phyloP scores from a whole-genome alignment of 257 asterid genomes.

The Cynanchum wilfordii region DNA sequence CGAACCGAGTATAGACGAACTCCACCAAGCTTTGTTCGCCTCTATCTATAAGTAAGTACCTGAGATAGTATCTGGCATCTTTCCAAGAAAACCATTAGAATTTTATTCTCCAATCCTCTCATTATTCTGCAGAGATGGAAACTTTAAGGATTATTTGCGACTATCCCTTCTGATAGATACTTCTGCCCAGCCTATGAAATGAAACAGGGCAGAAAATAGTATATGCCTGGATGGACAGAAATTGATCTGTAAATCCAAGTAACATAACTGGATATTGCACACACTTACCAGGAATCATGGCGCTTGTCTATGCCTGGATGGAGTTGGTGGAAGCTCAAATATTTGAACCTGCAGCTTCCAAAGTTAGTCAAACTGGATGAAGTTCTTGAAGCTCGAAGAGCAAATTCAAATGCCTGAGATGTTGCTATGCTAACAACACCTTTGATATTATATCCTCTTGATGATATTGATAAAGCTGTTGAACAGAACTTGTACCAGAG shows the following conservation, averaged over 20 bases:
- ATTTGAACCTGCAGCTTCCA: conserved; percentile 37
- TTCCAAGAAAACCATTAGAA: neutral
- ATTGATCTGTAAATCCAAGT: neutral
- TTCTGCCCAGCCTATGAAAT: neutral
- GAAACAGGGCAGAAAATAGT: neutral
- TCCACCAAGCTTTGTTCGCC: too few species aligned
- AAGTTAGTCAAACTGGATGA: conserved; percentile 33
- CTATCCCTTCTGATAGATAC: neutral
- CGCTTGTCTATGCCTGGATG: conserved; percentile 28
- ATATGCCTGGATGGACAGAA: too few species aligned
- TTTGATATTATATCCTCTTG: conserved; percentile 10
- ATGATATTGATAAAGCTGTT: conserved; percentile 7
- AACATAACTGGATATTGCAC: conserved; percentile 20
- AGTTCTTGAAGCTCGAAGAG: conserved; percentile 44
- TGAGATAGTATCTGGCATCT: neutral
- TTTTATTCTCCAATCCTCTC: neutral
- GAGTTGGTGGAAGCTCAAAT: conserved; percentile 63
- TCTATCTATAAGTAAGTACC: too few species aligned
- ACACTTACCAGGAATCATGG: conserved; percentile 41
- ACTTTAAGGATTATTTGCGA: conserved; percentile 16
- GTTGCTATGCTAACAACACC: conserved; percentile 20
- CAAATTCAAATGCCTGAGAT: neutral
- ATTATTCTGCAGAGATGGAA: conserved; percentile 19
- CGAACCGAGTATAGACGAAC: too few species aligned
- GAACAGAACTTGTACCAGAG: conserved; percentile 48